Base-by-base conservation (phyloP, 2,329 filamentous ascomycete genomes). In the Boeremia lycopersici region DNA sequence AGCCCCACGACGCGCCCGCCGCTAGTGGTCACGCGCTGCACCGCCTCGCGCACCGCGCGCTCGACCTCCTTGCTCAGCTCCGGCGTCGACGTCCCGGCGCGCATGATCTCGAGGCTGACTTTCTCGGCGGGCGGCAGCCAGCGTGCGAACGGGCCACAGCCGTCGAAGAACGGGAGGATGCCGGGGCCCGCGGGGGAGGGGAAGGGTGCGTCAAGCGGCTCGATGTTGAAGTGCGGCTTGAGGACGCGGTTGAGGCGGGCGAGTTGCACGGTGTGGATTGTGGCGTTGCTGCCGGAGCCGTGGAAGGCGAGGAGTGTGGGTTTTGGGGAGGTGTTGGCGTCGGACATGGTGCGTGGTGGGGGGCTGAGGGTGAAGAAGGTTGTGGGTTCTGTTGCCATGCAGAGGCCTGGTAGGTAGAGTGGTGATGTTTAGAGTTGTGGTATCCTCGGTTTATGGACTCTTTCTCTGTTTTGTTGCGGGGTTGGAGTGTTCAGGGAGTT, bases 81-180 rank as follows among this genome's bases (percentile, higher is more conserved):
- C 13, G 29, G 10, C 3, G 56, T 53, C 1, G 62, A 60, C 2
- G 46, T 33, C 2, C 65, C 66, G 6, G 6, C 6, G 5, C 55
- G 60, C 60, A 69, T 70, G 6, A 46, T 38, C 4, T 63, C 51
- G 40, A 60, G 15, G 11, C 53, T 59, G 38, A 65, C 46, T 28
- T 61, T 60, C 38, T 67, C 63, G 2, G 38, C 41, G 6, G 62
- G 57, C 1, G 63, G 67, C 0, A 72, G 39, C 72, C 72, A 75
- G 56, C 69, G 69, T 11, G 64, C 58, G 60, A 64, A 75, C 6
- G 72, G 72, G 8, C 70, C 72, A 63, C 69, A 73, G 61, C 68
- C 72, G 45, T 74, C 72, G 60, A 75, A 75, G 60, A 74, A 73
- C 33, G 72, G 72, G 36, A 75, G 70, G 45, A 75, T 52, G 1